Evolutionary conservation across 2,329 filamentous ascomycete species (phyloP).

Genomic region (Epichloe sp.): DNA sequence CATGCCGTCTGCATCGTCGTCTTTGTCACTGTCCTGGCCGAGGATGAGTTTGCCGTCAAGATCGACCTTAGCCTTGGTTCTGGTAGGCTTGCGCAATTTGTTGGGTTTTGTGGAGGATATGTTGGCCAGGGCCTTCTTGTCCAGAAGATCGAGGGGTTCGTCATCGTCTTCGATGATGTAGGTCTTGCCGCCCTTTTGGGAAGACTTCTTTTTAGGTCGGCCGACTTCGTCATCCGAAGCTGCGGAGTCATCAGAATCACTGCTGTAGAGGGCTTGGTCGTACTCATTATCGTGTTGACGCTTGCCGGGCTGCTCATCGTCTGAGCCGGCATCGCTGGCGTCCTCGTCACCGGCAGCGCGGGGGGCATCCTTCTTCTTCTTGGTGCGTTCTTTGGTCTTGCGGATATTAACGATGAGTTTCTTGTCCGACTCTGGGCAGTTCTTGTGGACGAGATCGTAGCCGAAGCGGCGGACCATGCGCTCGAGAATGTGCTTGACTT

Average conservation of each 20-base stretch:
- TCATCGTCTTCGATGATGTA: conserved; percentile 94
- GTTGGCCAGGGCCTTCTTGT: conserved; percentile 76
- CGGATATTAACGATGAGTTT: conserved; percentile 91
- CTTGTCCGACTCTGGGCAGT: conserved; percentile 73
- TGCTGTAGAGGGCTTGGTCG: conserved; percentile 90
- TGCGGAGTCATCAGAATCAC: conserved; percentile 43
- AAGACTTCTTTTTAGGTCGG: conserved; percentile 27
- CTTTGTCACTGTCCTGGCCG: conserved; percentile 40
- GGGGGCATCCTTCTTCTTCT: conserved; percentile 69
- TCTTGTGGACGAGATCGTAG: conserved; percentile 62
- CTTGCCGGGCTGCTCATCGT: conserved; percentile 27
- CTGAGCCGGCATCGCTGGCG: conserved; percentile 38
- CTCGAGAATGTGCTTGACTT: conserved; percentile 96
- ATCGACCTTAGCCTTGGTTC: conserved; percentile 54
- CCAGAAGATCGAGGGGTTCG: conserved; percentile 87
- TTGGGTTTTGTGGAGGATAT: conserved; percentile 83
- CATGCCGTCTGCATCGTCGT: conserved; percentile 41
- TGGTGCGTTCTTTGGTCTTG: conserved; percentile 83
- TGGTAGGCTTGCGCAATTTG: conserved; percentile 43
- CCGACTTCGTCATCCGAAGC: conserved; percentile 42
- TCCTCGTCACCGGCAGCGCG: conserved; percentile 44
- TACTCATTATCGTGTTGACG: conserved; percentile 81
- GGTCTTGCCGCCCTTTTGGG: conserved; percentile 50
- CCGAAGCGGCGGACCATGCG: conserved; percentile 88
- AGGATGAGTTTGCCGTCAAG: conserved; percentile 72